Evolutionary conservation across 2,329 filamentous ascomycete genomes (phyloP), one percentile per base, ranked within the genome.

Genomic region (Boeremia exigua): DNA sequence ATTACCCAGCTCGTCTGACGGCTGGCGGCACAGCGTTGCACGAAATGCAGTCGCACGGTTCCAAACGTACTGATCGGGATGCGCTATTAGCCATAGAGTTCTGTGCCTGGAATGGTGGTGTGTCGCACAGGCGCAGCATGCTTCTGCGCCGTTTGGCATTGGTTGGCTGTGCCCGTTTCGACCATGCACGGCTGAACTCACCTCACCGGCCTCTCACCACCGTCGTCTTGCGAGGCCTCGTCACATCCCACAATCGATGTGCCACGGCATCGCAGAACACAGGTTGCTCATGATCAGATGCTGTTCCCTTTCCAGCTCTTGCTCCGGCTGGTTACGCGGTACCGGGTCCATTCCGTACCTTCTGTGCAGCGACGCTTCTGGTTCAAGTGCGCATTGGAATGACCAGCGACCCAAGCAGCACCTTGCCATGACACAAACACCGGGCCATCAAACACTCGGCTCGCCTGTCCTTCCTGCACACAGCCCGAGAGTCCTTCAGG

Each of bases 61-160:
- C 52, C 46, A 45, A 39, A 33, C 6, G n/a, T 46, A 11, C 39
- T 45, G 19, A 17, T 45, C 23, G 59, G 54, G 50, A 54, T 51
- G 47, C 51, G 53, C 60, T 40, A 56, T 56, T 29, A 38, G 10
- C 29, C 47, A 45, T 34, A 36, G 48, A 40, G 14, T 55, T 32
- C 33, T 28, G 45, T 59, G 47, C 48, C 53, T 56, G 56, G 48
- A 51, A 51, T 53, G 52, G 40, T 48, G 49, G 50, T 53, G 57
- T 38, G 57, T 60, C 17, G 43, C 52, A 58, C 60, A 47, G 54
- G 54, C 51, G 54, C 48, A 58, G 48, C 45, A 45, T 45, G 51
- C 38, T 44, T 36, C 38, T n/a, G 14, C 28, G 19, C 25, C n/a
- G 17, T 15, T 15, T 6, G 10, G 12, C 39, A 38, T 34, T 54